Evolutionary conservation across 139 green algal genomes (phyloP).

Genomic region (Diplosphaera chodatii): DNA sequence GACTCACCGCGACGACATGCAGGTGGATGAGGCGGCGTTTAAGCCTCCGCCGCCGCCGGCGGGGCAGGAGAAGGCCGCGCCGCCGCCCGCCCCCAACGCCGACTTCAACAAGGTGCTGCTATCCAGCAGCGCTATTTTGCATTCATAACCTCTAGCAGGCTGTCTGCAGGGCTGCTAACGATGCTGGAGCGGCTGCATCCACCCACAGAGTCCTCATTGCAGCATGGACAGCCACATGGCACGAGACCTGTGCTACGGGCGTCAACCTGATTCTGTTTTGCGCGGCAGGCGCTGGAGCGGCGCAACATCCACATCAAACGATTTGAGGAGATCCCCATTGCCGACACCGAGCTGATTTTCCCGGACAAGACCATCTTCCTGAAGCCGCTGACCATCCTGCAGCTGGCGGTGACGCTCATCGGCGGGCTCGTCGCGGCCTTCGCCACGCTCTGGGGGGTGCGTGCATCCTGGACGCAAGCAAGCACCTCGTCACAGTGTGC

Average conservation of each 20-base stretch:
- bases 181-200: no score
- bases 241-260: no score
- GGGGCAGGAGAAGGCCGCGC: no score
- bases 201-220: no score
- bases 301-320: slow-evolving; percentile 68
- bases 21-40: neutral
- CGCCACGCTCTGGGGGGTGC: slow-evolving; percentile 1
- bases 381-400: slow-evolving; percentile 37
- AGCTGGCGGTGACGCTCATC: slow-evolving; percentile 38
- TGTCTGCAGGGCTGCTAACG: no score
- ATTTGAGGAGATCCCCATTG: slow-evolving; percentile 67
- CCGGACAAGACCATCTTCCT: slow-evolving; percentile 60
- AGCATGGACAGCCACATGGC: no score
- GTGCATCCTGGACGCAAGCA: no score
- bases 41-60: slow-evolving; percentile 10
- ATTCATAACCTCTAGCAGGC: no score
- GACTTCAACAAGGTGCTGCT: slow-evolving; percentile 11
- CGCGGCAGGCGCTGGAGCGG: slow-evolving; percentile 15
- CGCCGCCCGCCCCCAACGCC: neutral
- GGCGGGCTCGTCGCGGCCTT: slow-evolving; percentile 25
- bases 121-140: no score
- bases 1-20: neutral
- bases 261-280: no score
- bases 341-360: slow-evolving; percentile 77
- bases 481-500: no score